phyloP scores from a whole-genome alignment of 2,329 filamentous ascomycete species.

The Penicillium polonicum region DNA sequence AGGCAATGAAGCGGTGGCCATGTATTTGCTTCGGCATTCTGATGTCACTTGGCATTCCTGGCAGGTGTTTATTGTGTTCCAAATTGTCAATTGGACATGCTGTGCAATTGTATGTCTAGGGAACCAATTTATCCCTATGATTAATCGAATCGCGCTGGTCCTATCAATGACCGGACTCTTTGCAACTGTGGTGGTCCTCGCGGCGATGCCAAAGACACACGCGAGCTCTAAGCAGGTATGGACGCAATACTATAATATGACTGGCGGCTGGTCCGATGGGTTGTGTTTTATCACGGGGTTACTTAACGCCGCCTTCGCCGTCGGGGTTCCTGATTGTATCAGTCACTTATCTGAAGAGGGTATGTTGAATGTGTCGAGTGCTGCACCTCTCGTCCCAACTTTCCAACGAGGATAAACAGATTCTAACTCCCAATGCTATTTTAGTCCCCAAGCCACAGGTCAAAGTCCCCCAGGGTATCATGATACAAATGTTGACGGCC shows the following conservation, averaged over 20 bases:
- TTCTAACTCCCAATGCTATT: no score
- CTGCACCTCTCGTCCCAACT: not conserved
- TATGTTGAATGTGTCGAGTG: slow-evolving; percentile 6
- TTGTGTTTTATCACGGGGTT: slow-evolving; percentile 57
- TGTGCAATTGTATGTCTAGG: slow-evolving; percentile 53
- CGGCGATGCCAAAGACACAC: slow-evolving; percentile 48
- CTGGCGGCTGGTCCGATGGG: slow-evolving; percentile 34
- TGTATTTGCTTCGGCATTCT: slow-evolving; percentile 31
- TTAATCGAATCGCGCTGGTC: slow-evolving; percentile 55
- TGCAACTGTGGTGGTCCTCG: slow-evolving; percentile 49
- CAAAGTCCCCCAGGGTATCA: no score
- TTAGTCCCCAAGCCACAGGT: no score
- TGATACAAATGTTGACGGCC: no score
- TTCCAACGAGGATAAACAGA: not conserved
- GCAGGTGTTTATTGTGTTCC: slow-evolving; percentile 35
- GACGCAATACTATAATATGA: slow-evolving; percentile 30
- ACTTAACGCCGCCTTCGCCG: slow-evolving; percentile 64
- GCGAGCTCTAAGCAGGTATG: slow-evolving; percentile 29
- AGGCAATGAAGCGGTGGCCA: slow-evolving; percentile 33
- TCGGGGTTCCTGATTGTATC: slow-evolving; percentile 63
- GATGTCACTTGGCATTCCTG: slow-evolving; percentile 27
- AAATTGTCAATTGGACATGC: slow-evolving; percentile 54
- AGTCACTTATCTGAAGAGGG: slow-evolving; percentile 61
- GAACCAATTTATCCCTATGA: slow-evolving; percentile 50
- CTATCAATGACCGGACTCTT: slow-evolving; percentile 52